Evolutionary conservation across 2,329 filamentous ascomycete genomes (phyloP).

Genomic region (Sclerotinia sclerotiorum): DNA sequence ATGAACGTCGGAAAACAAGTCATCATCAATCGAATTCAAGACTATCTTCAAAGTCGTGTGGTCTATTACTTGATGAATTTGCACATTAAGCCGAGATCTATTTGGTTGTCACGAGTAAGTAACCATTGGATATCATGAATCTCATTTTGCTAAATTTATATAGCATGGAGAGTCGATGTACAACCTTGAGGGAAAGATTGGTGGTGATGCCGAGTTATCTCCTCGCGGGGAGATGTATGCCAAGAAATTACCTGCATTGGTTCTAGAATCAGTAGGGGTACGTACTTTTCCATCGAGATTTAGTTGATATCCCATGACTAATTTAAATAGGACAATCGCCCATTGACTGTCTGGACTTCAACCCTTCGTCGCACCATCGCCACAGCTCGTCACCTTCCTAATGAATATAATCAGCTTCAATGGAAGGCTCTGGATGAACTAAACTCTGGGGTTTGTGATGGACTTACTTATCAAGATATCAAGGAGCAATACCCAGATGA

Average conservation of each 20-base stretch:
- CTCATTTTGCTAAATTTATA: constrained; percentile 27
- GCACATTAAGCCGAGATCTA: constrained; percentile 92
- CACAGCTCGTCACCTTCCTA: constrained; percentile 78
- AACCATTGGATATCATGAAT: not conserved
- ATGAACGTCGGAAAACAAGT: constrained; percentile 95
- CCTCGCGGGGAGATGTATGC: constrained; percentile 86
- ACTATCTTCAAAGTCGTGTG: constrained; percentile 93
- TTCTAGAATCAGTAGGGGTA: constrained; percentile 84
- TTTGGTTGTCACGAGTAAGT: constrained; percentile 90
- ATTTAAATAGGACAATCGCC: constrained; percentile 50
- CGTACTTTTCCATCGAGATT: constrained; percentile 41
- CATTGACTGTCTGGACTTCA: constrained; percentile 73
- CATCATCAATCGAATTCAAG: constrained; percentile 96
- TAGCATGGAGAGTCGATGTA: constrained; percentile 93
- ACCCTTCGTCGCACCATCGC: constrained; percentile 84
- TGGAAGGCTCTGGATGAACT: constrained; percentile 99
- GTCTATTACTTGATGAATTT: constrained; percentile 99
- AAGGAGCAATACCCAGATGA: constrained; percentile 89
- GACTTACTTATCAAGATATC: constrained; percentile 85
- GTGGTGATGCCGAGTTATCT: constrained; percentile 86
- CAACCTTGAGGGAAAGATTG: constrained; percentile 88
- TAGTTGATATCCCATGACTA: constrained; percentile 21
- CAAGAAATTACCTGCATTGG: constrained; percentile 76
- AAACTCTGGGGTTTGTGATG: constrained; percentile 94
- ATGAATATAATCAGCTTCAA: constrained; percentile 87